Evolutionary conservation across 495 filamentous ascomycete genomes (phyloP), one percentile per base, ranked within the genome.

Genomic region (Chaetomidium leptoderma): DNA sequence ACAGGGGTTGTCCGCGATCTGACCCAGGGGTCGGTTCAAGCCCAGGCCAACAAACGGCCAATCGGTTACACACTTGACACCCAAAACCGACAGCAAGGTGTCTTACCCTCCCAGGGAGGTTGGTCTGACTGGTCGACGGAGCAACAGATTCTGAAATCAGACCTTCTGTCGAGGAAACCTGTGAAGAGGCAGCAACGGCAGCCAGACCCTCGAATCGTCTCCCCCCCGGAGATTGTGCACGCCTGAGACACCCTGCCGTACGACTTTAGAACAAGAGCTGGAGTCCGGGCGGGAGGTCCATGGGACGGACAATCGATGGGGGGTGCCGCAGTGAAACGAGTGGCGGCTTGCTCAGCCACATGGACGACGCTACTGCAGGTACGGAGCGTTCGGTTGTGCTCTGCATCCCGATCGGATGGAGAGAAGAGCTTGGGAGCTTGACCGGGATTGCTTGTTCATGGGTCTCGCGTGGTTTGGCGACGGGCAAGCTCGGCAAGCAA

Each of bases 351-450:
- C 57, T 54, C 62, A 64, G 62, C 62, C 62, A 58, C 62, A 13
- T 26, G 32, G 42, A 23, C 30, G 49, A 49, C 62, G 50, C 62
- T 64, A 64, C 62, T 64, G 62, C 58, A 64, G 62, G 62, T 60
- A 60, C 61, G 42, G 35, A 53, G 48, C 45, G 45, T 36, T 24
- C 47, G 30, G 17, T 30, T 33, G 24, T 35, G 29, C 46, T 7
- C 8, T 35, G 46, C 30, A 11, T 30, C 27, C 44, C 44, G 27
- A 39, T 29, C 29, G 27, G 29, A n/a, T n/a, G n/a, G n/a, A n/a
- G n/a, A n/a, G n/a, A n/a, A n/a, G n/a, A n/a, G n/a, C n/a, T n/a
- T n/a, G 30, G n/a, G 32, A 48, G 40, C 35, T 27, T 39, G 14
- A 32, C n/a, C 51, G 37, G 10, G 40, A 46, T 32, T 44, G 46